These are phyloP conservation scores for Sugiyamaella boreocaroliniensis DNA, from an alignment of 805 yeast genomes.

Conservation along the genomic window DNA sequence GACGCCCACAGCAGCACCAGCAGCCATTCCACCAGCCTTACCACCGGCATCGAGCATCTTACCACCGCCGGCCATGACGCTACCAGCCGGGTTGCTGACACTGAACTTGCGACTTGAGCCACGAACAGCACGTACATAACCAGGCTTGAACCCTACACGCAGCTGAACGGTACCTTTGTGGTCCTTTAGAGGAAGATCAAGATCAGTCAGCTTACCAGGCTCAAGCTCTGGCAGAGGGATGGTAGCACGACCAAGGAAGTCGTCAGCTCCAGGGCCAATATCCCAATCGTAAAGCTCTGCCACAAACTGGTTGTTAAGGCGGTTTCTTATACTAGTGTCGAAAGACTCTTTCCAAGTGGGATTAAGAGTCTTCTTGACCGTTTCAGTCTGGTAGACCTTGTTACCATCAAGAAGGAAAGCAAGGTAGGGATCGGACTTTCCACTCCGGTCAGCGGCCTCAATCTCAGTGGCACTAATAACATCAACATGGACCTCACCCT, in stretches of 20 bases:
- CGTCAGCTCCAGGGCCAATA: slow-evolving; percentile 81
- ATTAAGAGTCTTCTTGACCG: slow-evolving; percentile 74
- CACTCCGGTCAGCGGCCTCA: slow-evolving; percentile 82
- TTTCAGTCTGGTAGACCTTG: slow-evolving; percentile 64
- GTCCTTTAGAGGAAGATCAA: slow-evolving; percentile 46
- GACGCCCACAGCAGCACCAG: slow-evolving; percentile 38
- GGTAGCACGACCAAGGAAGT: slow-evolving; percentile 60
- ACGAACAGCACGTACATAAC: slow-evolving; percentile 39
- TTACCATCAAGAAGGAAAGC: slow-evolving; percentile 58
- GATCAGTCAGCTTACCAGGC: slow-evolving; percentile 47
- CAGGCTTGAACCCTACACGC: slow-evolving; percentile 60
- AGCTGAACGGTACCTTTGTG: slow-evolving; percentile 59
- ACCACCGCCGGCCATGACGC: slow-evolving; percentile 42
- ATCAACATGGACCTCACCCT: slow-evolving; percentile 61
- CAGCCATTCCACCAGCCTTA: slow-evolving; percentile 39
- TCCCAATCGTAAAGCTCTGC: slow-evolving; percentile 84
- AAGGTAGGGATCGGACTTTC: slow-evolving; percentile 89
- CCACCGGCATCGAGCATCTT: slow-evolving; percentile 46
- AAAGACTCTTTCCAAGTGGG: slow-evolving; percentile 85
- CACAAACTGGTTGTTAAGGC: slow-evolving; percentile 52
- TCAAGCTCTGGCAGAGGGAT: slow-evolving; percentile 55
- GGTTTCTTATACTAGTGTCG: slow-evolving; percentile 49
- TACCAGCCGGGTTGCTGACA: slow-evolving; percentile 18
- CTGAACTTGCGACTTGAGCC: slow-evolving; percentile 13
- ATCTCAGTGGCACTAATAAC: slow-evolving; percentile 60